Conservation (phyloP, 2,329 filamentous ascomycete genomes). For the Pseudocercospora cruenta region DNA sequence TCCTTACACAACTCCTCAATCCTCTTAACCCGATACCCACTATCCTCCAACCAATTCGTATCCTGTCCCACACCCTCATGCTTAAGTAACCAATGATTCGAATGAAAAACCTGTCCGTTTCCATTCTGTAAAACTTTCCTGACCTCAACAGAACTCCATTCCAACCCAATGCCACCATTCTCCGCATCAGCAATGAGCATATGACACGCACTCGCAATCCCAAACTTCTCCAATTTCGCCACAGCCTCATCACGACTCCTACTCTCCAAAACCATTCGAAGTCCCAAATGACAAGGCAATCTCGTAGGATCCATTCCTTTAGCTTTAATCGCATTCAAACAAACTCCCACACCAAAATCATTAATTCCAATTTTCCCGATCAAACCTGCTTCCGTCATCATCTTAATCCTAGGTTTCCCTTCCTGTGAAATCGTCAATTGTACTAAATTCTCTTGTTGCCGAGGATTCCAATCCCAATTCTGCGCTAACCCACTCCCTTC, state of each 20-base stretch:
- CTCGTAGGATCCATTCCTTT: constrained; percentile 56
- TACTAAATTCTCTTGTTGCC: constrained; percentile 56
- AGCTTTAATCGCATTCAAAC: constrained; percentile 65
- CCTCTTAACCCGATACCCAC: constrained; percentile 40
- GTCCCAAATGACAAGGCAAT: constrained; percentile 63
- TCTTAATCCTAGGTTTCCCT: constrained; percentile 53
- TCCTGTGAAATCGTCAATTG: constrained; percentile 50
- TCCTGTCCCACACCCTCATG: constrained; percentile 44
- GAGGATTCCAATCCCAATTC: constrained; percentile 64
- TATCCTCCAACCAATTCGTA: constrained; percentile 49
- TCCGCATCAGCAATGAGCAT: constrained; percentile 57
- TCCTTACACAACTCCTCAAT: constrained; percentile 41
- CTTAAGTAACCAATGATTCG: constrained; percentile 49
- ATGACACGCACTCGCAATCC: constrained; percentile 58
- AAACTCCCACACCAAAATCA: constrained; percentile 60
- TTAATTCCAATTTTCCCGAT: constrained; percentile 71
- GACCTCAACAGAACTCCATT: constrained; percentile 49
- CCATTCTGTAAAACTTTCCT: constrained; percentile 40
- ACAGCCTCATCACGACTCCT: constrained; percentile 53
- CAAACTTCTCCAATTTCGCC: constrained; percentile 47
- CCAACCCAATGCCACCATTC: constrained; percentile 52
- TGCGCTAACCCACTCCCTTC: constrained; percentile 51
- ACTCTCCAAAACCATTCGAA: constrained; percentile 60
- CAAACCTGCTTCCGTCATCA: constrained; percentile 64
- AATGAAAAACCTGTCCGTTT: constrained; percentile 44